Conservation (phyloP, 2,329 filamentous ascomycete genomes). For the Aureobasidium zeae region DNA sequence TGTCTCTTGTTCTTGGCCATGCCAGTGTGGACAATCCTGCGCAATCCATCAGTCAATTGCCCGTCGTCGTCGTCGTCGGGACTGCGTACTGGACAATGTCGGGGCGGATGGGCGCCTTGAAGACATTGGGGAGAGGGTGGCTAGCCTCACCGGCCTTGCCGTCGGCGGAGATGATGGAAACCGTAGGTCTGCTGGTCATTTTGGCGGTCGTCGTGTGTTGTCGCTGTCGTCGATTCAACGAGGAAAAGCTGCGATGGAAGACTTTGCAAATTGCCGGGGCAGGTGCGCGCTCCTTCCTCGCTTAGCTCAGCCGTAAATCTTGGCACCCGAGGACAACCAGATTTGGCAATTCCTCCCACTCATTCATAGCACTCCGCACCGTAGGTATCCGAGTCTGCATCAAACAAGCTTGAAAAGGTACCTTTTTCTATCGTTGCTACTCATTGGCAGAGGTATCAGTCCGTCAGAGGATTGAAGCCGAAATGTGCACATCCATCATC, state of each 20-base stretch:
- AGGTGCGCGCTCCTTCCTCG: conserved; percentile 4
- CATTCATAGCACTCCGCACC: neutral
- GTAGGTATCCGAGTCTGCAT: no score
- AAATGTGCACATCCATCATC: no score
- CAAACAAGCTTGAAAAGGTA: no score
- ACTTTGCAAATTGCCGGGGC: conserved; percentile 7
- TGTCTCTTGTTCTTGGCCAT: conserved; percentile 99
- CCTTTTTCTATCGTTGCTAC: no score
- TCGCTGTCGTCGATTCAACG: conserved; percentile 11
- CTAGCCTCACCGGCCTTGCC: conserved; percentile 83
- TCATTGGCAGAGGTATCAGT: no score
- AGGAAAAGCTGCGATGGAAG: conserved; percentile 1
- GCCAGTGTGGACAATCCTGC: conserved; percentile 77
- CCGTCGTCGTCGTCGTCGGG: conserved; percentile 8
- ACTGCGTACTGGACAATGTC: conserved; percentile 89
- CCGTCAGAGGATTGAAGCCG: no score
- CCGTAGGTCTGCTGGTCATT: conserved; percentile 96
- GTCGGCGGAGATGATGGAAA: conserved; percentile 94
- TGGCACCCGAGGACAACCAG: neutral
- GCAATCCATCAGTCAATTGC: conserved; percentile 23
- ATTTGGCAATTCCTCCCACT: neutral
- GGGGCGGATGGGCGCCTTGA: conserved; percentile 92
- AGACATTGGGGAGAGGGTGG: conserved; percentile 90
- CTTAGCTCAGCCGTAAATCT: conserved; percentile 12
- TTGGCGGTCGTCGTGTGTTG: conserved; percentile 28